These are phyloP conservation scores for Xylaria sp. DNA, from an alignment of 2,329 filamentous ascomycete species.

Conservation along the genomic window DNA sequence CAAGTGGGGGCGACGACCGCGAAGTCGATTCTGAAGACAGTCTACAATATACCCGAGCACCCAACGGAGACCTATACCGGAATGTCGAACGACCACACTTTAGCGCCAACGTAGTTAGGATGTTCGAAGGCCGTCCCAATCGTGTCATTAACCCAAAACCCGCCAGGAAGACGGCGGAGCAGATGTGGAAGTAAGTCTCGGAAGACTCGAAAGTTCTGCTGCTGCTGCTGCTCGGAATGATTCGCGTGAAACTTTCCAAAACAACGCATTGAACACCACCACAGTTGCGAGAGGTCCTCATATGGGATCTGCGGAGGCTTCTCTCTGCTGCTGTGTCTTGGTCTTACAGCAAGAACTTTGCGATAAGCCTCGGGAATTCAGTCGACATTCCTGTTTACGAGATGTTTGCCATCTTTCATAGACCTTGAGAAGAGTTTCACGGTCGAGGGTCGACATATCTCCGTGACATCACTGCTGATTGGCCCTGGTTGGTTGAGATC, in stretches of 20 bases:
- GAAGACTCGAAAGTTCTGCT: background rate
- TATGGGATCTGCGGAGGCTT: background rate
- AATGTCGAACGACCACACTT: conserved; percentile 21
- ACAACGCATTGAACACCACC: background rate
- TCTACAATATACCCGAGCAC: background rate
- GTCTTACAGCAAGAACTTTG: no score
- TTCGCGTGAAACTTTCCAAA: background rate
- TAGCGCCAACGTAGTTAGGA: conserved; percentile 15
- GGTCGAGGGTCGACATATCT: background rate
- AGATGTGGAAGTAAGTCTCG: conserved; percentile 16
- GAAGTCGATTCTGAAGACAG: background rate
- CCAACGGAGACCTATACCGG: conserved; percentile 8
- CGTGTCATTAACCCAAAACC: conserved; percentile 24
- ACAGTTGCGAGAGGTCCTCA: background rate
- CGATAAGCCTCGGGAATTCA: background rate
- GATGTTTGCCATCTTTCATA: background rate
- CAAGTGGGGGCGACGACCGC: background rate
- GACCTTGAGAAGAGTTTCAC: background rate
- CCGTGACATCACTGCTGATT: background rate
- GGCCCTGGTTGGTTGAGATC: background rate
- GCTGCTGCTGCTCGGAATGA: background rate
- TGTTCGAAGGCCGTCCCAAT: conserved; percentile 25
- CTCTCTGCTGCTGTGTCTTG: no score
- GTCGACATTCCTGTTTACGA: background rate
- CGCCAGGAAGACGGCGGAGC: conserved; percentile 23